These are phyloP conservation scores for Entelexis paramagnoliae DNA, from an alignment of 1,139 yeast genomes.

Conservation along the genomic window DNA sequence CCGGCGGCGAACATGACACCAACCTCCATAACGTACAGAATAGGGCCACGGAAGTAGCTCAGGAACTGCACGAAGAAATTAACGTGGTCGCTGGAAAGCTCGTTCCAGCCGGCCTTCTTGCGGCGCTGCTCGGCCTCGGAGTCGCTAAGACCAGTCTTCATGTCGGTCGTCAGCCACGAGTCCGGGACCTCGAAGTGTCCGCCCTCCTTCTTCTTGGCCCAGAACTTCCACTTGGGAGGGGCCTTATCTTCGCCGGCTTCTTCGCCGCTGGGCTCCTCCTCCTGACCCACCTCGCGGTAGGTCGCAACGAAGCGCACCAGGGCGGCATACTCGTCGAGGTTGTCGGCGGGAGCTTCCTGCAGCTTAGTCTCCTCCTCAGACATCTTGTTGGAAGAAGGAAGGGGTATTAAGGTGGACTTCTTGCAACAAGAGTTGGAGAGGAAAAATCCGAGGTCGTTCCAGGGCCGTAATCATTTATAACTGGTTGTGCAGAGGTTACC, in stretches of 20 bases:
- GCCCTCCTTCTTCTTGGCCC: constrained; percentile 25
- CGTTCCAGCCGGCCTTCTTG: constrained; percentile 54
- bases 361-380: constrained; percentile 25
- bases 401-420: constrained; percentile 21
- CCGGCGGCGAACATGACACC: constrained; percentile 60
- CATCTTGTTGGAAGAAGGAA: constrained; percentile 19
- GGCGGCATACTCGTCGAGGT: constrained; percentile 33
- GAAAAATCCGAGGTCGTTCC: background rate
- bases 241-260: constrained; percentile 26
- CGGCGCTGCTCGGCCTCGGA: constrained; percentile 49
- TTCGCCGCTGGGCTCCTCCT: constrained; percentile 24
- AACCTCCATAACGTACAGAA: constrained; percentile 60
- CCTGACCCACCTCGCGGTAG: constrained; percentile 29
- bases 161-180: constrained; percentile 39
- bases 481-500: constrained; percentile 17
- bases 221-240: constrained; percentile 27
- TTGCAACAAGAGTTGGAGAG: constrained; percentile 20
- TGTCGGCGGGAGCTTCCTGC: constrained; percentile 24
- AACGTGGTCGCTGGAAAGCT: constrained; percentile 52
- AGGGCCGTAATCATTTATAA: constrained; percentile 13
- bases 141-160: constrained; percentile 43
- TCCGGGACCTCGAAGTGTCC: constrained; percentile 29
- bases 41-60: constrained; percentile 57
- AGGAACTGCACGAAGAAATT: constrained; percentile 48
- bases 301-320: constrained; percentile 32